These are phyloP conservation scores for Fusarium musae DNA, from an alignment of 2,329 filamentous ascomycete species.

Conservation along the genomic window DNA sequence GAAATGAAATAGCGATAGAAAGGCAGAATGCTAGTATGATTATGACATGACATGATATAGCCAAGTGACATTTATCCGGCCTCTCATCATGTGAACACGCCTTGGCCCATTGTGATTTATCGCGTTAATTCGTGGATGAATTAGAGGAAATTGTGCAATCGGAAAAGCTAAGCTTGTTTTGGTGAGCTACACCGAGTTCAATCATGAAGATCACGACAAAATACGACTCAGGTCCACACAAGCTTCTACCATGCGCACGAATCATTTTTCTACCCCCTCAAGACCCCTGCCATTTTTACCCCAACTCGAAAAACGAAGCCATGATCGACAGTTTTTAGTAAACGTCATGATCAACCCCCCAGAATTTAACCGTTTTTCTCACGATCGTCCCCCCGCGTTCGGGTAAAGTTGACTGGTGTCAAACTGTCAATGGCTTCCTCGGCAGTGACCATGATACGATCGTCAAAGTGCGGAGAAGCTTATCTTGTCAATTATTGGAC, in stretches of 20 bases:
- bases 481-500: conserved; percentile 13
- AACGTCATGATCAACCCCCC: conserved; percentile 26
- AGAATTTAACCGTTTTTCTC: conserved; percentile 20
- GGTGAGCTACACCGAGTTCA: conserved; percentile 7
- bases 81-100: neutral
- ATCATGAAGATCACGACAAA: conserved; percentile 5
- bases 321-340: conserved; percentile 15
- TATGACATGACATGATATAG: conserved; percentile 18
- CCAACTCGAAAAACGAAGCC: conserved; percentile 11
- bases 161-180: conserved; percentile 11
- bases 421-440: neutral
- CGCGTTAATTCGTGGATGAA: conserved; percentile 18
- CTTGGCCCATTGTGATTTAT: neutral
- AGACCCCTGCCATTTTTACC: neutral
- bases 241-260: conserved; percentile 27
- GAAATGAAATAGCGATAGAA: conserved; percentile 11
- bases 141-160: conserved; percentile 1
- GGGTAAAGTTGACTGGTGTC: conserved; percentile 16
- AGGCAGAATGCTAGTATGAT: conserved; percentile 24
- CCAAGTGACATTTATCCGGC: conserved; percentile 13
- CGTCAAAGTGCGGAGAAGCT: conserved; percentile 30
- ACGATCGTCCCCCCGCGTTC: conserved; percentile 14
- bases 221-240: conserved; percentile 19
- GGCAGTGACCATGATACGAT: conserved; percentile 21
- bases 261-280: neutral